These are phyloP conservation scores for Cicer judaicum DNA, from an alignment of 306 rosid species.

Conservation along the genomic window DNA sequence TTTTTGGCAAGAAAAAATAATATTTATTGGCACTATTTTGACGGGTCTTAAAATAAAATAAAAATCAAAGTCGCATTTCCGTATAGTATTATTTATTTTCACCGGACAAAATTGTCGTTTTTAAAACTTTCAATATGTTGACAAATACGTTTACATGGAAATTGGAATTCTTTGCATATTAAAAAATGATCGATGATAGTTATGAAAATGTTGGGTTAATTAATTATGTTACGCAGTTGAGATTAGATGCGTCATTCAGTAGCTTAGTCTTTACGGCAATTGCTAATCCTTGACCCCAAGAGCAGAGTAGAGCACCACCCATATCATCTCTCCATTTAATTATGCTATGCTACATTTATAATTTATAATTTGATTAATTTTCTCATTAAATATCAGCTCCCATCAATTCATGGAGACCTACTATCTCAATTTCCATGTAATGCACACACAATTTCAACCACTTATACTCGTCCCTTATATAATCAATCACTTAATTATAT, in stretches of 20 bases:
- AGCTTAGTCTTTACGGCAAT: not conserved
- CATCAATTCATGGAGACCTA: constrained; percentile 9
- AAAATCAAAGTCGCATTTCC: not conserved
- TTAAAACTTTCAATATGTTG: not conserved
- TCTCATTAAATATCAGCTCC: not conserved
- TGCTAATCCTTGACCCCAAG: not conserved
- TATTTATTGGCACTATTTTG: too few relatives aligned
- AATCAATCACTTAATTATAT: not conserved
- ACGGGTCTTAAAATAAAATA: not conserved
- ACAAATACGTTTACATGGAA: not conserved
- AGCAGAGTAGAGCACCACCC: not conserved
- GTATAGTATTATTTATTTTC: not conserved
- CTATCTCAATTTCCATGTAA: constrained; percentile 9
- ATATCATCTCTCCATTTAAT: not conserved
- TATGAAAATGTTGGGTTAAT: not conserved
- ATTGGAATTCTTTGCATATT: not conserved
- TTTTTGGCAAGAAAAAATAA: too few relatives aligned
- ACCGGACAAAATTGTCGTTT: not conserved
- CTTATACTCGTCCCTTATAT: not conserved
- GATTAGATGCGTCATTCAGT: not conserved
- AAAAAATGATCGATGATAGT: not conserved
- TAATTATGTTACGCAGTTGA: not conserved
- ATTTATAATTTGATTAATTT: not conserved
- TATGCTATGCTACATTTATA: not conserved
- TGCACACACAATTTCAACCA: constrained; percentile 11